Base-by-base conservation (phyloP, 2,329 filamentous ascomycete species). In the Colletotrichum gloeosporioides region DNA sequence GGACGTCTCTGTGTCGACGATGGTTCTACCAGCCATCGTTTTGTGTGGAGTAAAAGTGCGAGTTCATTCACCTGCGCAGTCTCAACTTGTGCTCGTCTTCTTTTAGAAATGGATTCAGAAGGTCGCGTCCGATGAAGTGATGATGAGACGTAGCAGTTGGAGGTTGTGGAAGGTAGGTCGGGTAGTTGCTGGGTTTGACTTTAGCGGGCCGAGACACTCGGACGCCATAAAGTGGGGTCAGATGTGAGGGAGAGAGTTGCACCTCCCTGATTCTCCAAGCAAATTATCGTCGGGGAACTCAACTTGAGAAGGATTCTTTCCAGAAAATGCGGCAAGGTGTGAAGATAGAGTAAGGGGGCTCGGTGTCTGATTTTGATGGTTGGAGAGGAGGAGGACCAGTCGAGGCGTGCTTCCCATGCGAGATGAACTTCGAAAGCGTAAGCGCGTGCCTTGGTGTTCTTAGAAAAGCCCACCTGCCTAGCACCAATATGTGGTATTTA, bases 51-150 rank as follows among this genome's bases (percentile, higher is more conserved):
- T 6, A 27, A 27, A 4, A 25, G 25, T 59, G 4, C 25, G 10
- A 29, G 3, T 29, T 0, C 0, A 10, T 2, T 2, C 55, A 59
- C 8, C 25, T 18, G 2, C 8, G 1, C 22, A 59, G 13, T 27
- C 16, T 22, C 0, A 7, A 53, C 13, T 22, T 8, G 6, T 22
- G 44, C 18, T n/a, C 18, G 39, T 12, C 39, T n/a, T n/a, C 39
- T n/a, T 49, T 49, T 2, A 18, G 9, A n/a, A n/a, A 49, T 49
- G 18, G 9, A n/a, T 12, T n/a, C 15, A 39, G 39, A 49, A 49
- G 18, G 6, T n/a, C 18, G 39, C 18, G 53, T 57, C 8, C 53
- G 53, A 27, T 29, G n/a, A 36, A 13, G 53, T 13, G n/a, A 13
- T 57, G 53, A 57, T 27, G 12, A 57, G 39, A 44, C 18, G 39